Base-by-base conservation (phyloP, 177 flowering plant species). In the Telopea speciosissima region DNA sequence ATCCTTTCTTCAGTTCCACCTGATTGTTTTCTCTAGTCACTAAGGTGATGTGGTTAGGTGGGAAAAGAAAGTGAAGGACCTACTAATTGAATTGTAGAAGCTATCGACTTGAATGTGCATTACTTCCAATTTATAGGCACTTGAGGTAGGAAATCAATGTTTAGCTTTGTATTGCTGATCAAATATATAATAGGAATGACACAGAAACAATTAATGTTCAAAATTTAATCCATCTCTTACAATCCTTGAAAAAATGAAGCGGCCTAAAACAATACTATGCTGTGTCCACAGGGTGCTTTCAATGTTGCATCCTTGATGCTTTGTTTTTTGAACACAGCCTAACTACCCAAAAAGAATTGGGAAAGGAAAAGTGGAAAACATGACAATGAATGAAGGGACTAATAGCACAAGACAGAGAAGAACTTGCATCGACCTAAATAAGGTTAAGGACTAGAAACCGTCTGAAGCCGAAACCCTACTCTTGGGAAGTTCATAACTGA, bases 351-450 rank as follows among this genome's bases (percentile, higher is more conserved):
- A 25, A 25, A 22, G 42, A 24, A 61, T 60, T n/a, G n/a, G n/a
- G n/a, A 40, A 64, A 36, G 40, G 40, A 36, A 36, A n/a, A n/a
- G n/a, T n/a, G 40, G 40, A 69, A 25, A 69, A n/a, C 71, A 21
- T 36, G 21, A 69, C 62, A 58, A 62, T 36, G 40, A 36, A 70
- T 70, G 66, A 8, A 42, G 66, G 66, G 7, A 42, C 40, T 36
- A 62, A 24, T 60, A n/a, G 62, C 42, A 62, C 25, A 24, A 3
- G 45, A 24, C 66, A n/a, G 62, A 61, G 40, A 17, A 24, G 40
- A 70, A 17, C 36, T 61, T 24, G 40, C 54, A 49, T 12, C 5
- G 8, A 49, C 19, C 16, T 42, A 40, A 62, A 23, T 8, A 36
- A 36, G 40, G 61, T 23, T 9, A 61, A 60, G 5, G 17, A 45